Percentiles rank a stretch among this genome's conserved stretches.
These are phyloP conservation scores for Ceratonia siliqua DNA, from an alignment of 306 rosid species.

Conservation along the genomic window DNA sequence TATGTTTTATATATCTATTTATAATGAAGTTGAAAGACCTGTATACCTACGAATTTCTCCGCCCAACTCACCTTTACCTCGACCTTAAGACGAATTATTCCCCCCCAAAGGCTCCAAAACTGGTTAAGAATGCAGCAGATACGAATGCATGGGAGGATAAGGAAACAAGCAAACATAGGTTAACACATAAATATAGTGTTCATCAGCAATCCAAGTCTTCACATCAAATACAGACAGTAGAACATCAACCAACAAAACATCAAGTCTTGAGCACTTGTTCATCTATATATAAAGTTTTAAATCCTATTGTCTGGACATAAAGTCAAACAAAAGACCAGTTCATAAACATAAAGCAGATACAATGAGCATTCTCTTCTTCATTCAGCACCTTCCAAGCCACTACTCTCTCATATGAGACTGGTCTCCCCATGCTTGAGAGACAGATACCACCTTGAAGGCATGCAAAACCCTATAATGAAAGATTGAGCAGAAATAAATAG, in stretches of 20 bases:
- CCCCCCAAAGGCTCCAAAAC: neutral
- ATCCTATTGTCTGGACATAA: constrained; percentile 26
- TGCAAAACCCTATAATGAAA: constrained; percentile 68
- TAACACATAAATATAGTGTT: constrained; percentile 24
- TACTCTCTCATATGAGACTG: constrained; percentile 87
- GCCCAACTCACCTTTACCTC: no score
- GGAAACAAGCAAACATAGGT: neutral
- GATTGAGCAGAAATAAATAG: constrained; percentile 10
- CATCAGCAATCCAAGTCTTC: constrained; percentile 33
- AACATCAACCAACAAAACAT: constrained; percentile 26
- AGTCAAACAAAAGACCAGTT: constrained; percentile 97
- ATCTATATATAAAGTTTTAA: constrained; percentile 5
- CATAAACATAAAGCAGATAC: constrained; percentile 91
- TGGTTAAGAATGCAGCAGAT: neutral
- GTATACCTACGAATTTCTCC: no score
- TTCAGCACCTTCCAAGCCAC: constrained; percentile 99
- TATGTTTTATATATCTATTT: no score
- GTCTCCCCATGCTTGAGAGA: constrained; percentile 99
- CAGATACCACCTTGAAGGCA: constrained; percentile 98
- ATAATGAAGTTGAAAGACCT: no score
- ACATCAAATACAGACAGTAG: neutral
- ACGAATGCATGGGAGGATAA: neutral
- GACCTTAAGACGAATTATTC: neutral
- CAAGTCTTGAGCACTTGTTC: constrained; percentile 24
- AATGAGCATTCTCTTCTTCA: constrained; percentile 95